Conservation (phyloP, 2,329 filamentous ascomycete species). For the Botrytis fragariae region DNA sequence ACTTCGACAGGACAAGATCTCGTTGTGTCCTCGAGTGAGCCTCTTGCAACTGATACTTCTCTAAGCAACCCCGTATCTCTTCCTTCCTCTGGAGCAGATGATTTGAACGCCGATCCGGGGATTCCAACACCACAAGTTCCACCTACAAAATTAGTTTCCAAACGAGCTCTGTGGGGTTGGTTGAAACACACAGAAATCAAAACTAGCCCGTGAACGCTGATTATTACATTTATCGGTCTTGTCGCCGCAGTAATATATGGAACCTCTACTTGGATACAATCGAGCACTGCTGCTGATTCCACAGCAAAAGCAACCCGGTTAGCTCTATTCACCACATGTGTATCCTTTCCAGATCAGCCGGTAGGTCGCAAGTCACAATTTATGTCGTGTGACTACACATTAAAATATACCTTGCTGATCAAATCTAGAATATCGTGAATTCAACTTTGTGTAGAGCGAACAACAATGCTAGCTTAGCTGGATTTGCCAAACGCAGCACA, state of each 20-base stretch:
- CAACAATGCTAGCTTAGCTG: background rate
- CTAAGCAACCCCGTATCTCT: background rate
- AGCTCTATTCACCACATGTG: background rate
- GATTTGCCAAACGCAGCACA: background rate
- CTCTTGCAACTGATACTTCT: no score
- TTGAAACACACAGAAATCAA: background rate
- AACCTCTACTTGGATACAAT: background rate
- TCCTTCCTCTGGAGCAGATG: background rate
- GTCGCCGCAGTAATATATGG: background rate
- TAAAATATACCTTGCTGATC: background rate
- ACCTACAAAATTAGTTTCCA: background rate
- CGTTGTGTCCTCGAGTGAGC: no score
- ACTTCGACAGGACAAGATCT: background rate
- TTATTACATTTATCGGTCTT: background rate
- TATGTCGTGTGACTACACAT: no score
- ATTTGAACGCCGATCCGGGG: background rate
- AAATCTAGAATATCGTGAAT: background rate
- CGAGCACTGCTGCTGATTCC: background rate
- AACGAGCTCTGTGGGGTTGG: background rate
- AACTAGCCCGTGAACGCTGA: background rate
- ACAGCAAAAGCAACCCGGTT: background rate
- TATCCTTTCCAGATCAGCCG: background rate
- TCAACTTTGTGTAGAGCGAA: background rate
- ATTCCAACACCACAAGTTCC: background rate
- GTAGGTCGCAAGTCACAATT: background rate